These are phyloP conservation scores for Coemansia interrupta DNA, from an alignment of 192 early-diverging fungal species.

Conservation along the genomic window DNA sequence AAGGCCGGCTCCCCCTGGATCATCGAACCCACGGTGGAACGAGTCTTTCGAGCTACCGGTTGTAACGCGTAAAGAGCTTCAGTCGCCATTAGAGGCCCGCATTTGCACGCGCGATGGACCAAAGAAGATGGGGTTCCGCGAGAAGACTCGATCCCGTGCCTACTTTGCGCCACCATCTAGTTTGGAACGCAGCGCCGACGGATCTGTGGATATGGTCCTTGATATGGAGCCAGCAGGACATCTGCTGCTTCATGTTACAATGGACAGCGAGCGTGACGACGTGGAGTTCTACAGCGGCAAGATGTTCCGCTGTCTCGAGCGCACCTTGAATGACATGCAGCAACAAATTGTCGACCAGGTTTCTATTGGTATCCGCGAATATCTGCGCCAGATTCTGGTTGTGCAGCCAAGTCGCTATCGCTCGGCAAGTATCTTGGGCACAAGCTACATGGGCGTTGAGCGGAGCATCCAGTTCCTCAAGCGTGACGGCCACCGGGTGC, in stretches of 20 bases:
- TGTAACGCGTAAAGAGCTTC: conserved; percentile 35
- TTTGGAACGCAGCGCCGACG: conserved; percentile 40
- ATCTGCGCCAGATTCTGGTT: conserved; percentile 63
- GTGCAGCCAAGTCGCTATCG: conserved; percentile 43
- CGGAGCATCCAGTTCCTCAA: conserved; percentile 56
- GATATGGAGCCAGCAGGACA: conserved; percentile 67
- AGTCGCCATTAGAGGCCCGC: conserved; percentile 41
- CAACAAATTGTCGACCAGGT: conserved; percentile 73
- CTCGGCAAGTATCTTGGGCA: conserved; percentile 20
- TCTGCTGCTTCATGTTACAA: conserved; percentile 65
- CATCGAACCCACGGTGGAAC: conserved; percentile 76
- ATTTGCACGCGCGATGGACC: conserved; percentile 52
- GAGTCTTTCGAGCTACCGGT: conserved; percentile 69
- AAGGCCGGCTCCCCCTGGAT: conserved; percentile 21
- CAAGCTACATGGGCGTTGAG: conserved; percentile 29
- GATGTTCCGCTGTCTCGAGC: conserved; percentile 67
- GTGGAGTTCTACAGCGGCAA: conserved; percentile 80
- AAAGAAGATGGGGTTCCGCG: conserved; percentile 40
- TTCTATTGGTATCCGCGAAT: conserved; percentile 59
- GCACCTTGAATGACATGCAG: conserved; percentile 66
- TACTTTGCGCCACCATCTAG: conserved; percentile 59
- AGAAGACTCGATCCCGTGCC: conserved; percentile 58
- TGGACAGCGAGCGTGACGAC: conserved; percentile 76
- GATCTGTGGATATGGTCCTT: conserved; percentile 65
- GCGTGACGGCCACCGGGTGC: conserved; percentile 29